Evolutionary conservation across 2,329 filamentous ascomycete species (phyloP).

Genomic region (Neofusicoccum parvum): DNA sequence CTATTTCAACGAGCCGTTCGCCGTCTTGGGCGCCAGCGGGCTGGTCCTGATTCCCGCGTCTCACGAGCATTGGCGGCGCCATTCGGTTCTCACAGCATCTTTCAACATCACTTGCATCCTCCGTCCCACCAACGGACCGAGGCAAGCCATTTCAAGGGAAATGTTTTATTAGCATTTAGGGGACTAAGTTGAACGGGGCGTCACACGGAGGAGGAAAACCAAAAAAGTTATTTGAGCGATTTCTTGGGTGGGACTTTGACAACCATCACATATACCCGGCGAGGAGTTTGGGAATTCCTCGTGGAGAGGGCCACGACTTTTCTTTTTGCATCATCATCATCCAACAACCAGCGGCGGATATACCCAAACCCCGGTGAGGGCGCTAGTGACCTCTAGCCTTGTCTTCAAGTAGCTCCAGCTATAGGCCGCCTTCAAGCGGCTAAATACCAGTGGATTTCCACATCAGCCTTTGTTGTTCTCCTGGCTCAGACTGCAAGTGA

Average conservation of each 20-base stretch:
- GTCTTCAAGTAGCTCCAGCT: neutral
- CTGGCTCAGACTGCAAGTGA: too few species aligned
- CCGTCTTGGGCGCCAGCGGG: slow-evolving; percentile 13
- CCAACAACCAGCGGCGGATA: slow-evolving; percentile 39
- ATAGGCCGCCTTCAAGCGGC: neutral
- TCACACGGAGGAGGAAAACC: neutral
- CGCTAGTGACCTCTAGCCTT: slow-evolving; percentile 26
- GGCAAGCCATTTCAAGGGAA: neutral
- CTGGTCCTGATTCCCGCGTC: slow-evolving; percentile 22
- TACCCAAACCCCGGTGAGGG: slow-evolving; percentile 38
- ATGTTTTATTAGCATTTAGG: slow-evolving; percentile 11
- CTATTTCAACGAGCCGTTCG: slow-evolving; percentile 1
- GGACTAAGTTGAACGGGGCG: neutral
- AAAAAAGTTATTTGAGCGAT: slow-evolving; percentile 17
- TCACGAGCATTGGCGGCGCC: slow-evolving; percentile 9
- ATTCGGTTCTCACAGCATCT: slow-evolving; percentile 1
- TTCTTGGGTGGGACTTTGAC: slow-evolving; percentile 1
- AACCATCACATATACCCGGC: slow-evolving; percentile 33
- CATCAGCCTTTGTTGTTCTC: neutral
- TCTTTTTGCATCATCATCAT: slow-evolving; percentile 12
- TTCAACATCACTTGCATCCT: neutral
- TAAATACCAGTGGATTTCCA: slow-evolving; percentile 4
- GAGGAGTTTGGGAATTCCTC: slow-evolving; percentile 33
- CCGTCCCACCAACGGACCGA: neutral
- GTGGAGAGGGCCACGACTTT: slow-evolving; percentile 31